Evolutionary conservation across 2,329 filamentous ascomycete species (phyloP).

Genomic region (Knufia petricola): DNA sequence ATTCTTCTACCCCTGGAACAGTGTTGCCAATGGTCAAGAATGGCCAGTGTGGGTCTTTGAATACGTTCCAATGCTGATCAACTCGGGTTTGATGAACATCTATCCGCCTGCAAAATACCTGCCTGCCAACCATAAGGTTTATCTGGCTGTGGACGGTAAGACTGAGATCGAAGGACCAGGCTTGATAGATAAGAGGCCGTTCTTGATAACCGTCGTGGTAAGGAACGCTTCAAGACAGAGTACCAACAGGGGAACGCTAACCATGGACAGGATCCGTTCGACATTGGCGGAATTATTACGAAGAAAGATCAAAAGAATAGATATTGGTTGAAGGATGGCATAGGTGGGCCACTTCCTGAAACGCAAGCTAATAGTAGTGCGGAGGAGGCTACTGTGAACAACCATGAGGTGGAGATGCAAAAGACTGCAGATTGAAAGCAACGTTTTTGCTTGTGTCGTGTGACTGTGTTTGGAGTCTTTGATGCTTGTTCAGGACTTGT

Average conservation of each 20-base stretch:
- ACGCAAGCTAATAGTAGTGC: not conserved
- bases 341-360: constrained; percentile 14
- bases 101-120: constrained; percentile 43
- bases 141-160: constrained; percentile 42
- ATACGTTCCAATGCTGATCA: constrained; percentile 42
- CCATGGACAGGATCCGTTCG: constrained; percentile 34
- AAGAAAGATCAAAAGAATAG: constrained; percentile 29
- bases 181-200: constrained; percentile 39
- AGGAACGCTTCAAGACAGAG: no score
- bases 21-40: constrained; percentile 34
- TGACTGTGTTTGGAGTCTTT: no score
- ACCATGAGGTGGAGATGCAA: not conserved
- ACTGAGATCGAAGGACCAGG: constrained; percentile 44
- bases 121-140: constrained; percentile 42
- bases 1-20: constrained; percentile 30
- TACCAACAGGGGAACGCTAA: no score
- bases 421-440: not conserved
- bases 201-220: constrained; percentile 32
- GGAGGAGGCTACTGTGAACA: not conserved
- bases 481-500: not conserved
- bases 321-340: constrained; percentile 31
- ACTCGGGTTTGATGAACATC: constrained; percentile 42
- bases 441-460: not conserved
- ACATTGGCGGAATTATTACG: constrained; percentile 30
- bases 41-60: constrained; percentile 49